Percentiles rank a stretch among this genome's conserved stretches.
Evolutionary conservation across 1,284 basidiomycete species (phyloP).

Genomic region (Ceratobasidium sp.): DNA sequence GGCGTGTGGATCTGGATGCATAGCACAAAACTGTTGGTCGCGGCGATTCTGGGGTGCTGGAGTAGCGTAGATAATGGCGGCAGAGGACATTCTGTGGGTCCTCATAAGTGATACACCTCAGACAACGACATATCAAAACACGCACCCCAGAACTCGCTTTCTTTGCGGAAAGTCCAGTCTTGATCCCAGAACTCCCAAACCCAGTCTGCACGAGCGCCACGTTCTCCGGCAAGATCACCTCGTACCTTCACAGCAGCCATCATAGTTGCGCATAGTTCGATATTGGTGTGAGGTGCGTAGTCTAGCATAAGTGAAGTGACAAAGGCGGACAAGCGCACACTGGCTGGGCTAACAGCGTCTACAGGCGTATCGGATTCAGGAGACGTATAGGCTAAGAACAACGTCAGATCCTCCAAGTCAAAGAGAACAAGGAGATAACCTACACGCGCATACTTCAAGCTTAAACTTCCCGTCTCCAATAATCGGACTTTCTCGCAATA

Average conservation of each 20-base stretch:
- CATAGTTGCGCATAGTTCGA: slow-evolving; percentile 71
- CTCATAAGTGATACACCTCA: neutral
- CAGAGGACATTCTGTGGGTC: slow-evolving; percentile 66
- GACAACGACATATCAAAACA: slow-evolving; percentile 22
- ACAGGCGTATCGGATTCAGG: slow-evolving; percentile 1
- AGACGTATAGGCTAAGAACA: slow-evolving; percentile 37
- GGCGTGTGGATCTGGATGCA: slow-evolving; percentile 77
- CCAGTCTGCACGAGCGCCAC: slow-evolving; percentile 74
- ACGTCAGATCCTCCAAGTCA: neutral
- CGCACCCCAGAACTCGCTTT: slow-evolving; percentile 77
- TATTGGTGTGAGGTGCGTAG: slow-evolving; percentile 63
- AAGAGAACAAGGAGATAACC: slow-evolving; percentile 47
- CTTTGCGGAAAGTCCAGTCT: slow-evolving; percentile 71
- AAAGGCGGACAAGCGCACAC: slow-evolving; percentile 63
- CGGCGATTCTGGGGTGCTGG: slow-evolving; percentile 65
- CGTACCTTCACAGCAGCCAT: slow-evolving; percentile 77
- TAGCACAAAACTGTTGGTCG: slow-evolving; percentile 72
- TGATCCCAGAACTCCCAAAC: slow-evolving; percentile 75
- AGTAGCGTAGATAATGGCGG: slow-evolving; percentile 71
- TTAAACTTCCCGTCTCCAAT: slow-evolving; percentile 79
- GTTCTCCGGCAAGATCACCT: slow-evolving; percentile 67
- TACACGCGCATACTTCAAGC: slow-evolving; percentile 52
- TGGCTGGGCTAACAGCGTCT: neutral
- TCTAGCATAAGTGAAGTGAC: slow-evolving; percentile 74
- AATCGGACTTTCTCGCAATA: slow-evolving; percentile 70